Percentiles rank a stretch among this genome's conserved stretches.
These are phyloP conservation scores for Pelargonium nanum DNA, from an alignment of 345 rosid genomes.

Conservation along the genomic window DNA sequence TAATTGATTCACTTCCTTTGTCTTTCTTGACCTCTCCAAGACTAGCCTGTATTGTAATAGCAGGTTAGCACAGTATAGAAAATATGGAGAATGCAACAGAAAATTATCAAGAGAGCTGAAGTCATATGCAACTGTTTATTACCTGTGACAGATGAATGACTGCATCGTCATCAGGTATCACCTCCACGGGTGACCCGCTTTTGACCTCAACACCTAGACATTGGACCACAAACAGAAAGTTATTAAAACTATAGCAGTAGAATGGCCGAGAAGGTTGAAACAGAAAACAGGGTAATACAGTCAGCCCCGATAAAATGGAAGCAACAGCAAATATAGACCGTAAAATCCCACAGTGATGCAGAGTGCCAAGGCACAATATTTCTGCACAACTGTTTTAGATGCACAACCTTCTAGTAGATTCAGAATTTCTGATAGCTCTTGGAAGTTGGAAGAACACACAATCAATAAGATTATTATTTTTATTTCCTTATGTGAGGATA, in stretches of 20 bases:
- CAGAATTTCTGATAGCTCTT: no score
- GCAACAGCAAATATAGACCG: background rate
- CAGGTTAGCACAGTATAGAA: background rate
- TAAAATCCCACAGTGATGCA: background rate
- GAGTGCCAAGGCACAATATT: background rate
- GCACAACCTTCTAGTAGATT: no score
- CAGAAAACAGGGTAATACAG: background rate
- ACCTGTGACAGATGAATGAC: constrained; percentile 64
- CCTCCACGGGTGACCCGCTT: constrained; percentile 25
- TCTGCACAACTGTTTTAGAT: background rate
- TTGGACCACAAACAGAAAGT: background rate
- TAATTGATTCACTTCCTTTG: constrained; percentile 27
- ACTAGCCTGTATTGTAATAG: constrained; percentile 29
- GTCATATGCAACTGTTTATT: background rate
- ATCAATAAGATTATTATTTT: no score
- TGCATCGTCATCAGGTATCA: constrained; percentile 23
- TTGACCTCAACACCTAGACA: constrained; percentile 58
- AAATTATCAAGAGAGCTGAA: constrained; percentile 3
- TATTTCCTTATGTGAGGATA: no score
- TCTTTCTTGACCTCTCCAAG: constrained; percentile 51
- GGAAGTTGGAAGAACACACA: no score
- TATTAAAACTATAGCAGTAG: background rate
- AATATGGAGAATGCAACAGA: background rate
- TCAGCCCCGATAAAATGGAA: background rate
- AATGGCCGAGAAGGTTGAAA: background rate